Percentiles rank a stretch among this genome's conserved stretches.
Evolutionary conservation across 2,329 filamentous ascomycete species (phyloP).

Genomic region (Bertia moriformis): DNA sequence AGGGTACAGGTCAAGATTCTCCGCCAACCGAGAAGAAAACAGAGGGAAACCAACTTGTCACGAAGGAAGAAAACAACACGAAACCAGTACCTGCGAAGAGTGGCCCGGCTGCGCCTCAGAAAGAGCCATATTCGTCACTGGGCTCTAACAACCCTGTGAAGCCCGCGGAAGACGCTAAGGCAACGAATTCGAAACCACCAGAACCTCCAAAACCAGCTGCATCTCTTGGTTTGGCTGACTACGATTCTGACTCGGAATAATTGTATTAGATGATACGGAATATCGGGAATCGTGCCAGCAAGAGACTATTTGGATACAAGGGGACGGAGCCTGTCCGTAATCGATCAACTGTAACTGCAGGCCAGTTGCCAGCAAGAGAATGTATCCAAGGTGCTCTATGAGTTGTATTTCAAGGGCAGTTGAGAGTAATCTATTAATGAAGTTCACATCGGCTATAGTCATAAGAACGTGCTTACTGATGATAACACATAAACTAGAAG

Average conservation of each 20-base stretch:
- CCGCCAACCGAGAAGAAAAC: background rate
- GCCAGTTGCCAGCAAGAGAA: too few species aligned
- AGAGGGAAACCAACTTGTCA: background rate
- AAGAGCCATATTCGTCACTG: background rate
- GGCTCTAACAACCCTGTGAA: background rate
- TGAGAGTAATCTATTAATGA: too few species aligned
- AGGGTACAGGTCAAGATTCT: slow-evolving; percentile 5
- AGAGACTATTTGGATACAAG: too few species aligned
- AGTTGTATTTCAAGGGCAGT: too few species aligned
- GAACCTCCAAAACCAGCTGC: slow-evolving; percentile 1
- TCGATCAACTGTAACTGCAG: too few species aligned
- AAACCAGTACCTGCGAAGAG: background rate
- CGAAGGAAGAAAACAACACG: background rate
- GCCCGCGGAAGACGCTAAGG: background rate
- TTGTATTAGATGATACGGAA: too few species aligned
- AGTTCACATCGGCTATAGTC: too few species aligned
- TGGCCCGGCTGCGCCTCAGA: background rate
- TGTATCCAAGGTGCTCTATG: too few species aligned
- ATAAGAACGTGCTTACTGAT: too few species aligned
- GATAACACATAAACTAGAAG: too few species aligned
- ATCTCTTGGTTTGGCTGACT: slow-evolving; percentile 2
- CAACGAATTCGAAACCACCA: background rate
- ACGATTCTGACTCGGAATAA: slow-evolving; percentile 2
- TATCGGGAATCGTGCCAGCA: too few species aligned
- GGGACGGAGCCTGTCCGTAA: too few species aligned